phyloP scores from a whole-genome alignment of 208 protist genomes.

The Trypanosoma lewisi region DNA sequence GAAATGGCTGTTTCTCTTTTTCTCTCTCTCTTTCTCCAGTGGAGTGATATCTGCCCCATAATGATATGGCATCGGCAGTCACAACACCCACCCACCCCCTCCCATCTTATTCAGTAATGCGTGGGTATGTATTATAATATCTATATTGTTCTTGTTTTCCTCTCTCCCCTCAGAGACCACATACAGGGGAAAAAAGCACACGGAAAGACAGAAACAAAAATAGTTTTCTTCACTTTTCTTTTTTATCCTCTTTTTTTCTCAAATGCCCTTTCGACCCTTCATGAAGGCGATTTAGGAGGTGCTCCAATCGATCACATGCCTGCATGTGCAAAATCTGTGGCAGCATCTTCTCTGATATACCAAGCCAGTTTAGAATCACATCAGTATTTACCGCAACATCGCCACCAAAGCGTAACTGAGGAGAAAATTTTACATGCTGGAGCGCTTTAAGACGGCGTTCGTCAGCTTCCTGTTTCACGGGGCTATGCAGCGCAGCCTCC shows the following conservation, averaged over 20 bases:
- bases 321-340: slow-evolving; percentile 66
- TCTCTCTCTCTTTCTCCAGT: too few relatives aligned
- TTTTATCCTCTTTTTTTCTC: too few relatives aligned
- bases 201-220: too few relatives aligned
- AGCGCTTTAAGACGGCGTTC: slow-evolving; percentile 50
- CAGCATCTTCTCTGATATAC: slow-evolving; percentile 84
- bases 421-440: slow-evolving; percentile 66
- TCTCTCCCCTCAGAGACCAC: too few relatives aligned
- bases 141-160: background rate
- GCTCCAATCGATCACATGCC: slow-evolving; percentile 70
- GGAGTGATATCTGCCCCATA: too few relatives aligned
- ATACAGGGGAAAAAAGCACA: too few relatives aligned
- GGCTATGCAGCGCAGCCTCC: background rate
- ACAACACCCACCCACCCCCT: too few relatives aligned
- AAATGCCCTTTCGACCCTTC: background rate
- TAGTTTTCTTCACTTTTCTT: too few relatives aligned
- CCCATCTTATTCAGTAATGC: too few relatives aligned
- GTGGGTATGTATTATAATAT: background rate
- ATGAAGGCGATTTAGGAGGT: slow-evolving; percentile 30
- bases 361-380: slow-evolving; percentile 88
- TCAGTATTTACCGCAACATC: slow-evolving; percentile 88
- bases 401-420: slow-evolving; percentile 85
- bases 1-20: too few relatives aligned
- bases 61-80: too few relatives aligned
- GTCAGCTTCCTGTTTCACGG: slow-evolving; percentile 17